Percentiles rank a stretch among this genome's conserved stretches.
Conservation (phyloP, 2,329 filamentous ascomycete genomes). For the Colletotrichum endophyticum region DNA sequence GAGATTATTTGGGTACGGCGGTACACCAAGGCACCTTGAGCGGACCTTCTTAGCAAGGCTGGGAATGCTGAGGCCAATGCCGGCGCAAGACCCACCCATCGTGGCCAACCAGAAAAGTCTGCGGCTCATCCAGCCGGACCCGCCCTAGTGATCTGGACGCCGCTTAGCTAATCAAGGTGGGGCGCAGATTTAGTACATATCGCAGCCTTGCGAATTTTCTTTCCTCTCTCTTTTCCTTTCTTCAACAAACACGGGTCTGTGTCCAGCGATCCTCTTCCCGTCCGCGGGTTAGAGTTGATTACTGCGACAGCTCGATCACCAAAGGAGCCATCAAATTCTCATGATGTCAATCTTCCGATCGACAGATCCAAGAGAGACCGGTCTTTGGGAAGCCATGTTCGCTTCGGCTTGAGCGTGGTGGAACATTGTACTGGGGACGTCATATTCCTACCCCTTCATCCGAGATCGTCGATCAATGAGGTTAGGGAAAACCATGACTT, state of each 20-base stretch:
- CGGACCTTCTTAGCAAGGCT: neutral
- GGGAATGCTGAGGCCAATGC: neutral
- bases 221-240: constrained; percentile 38
- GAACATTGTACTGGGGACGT: constrained; percentile 63
- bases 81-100: neutral
- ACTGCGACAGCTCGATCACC: constrained; percentile 83
- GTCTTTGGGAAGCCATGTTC: constrained; percentile 68
- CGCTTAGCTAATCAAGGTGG: constrained; percentile 17
- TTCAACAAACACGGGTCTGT: constrained; percentile 76
- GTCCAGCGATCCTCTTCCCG: constrained; percentile 76
- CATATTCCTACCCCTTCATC: constrained; percentile 90
- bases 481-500: constrained; percentile 88
- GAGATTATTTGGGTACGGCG: neutral
- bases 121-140: neutral
- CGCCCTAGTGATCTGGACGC: neutral
- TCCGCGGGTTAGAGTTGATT: constrained; percentile 73
- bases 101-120: constrained; percentile 16
- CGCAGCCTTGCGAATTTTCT: constrained; percentile 20
- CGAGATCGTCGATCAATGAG: constrained; percentile 89
- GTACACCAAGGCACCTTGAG: neutral
- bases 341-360: constrained; percentile 91
- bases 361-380: constrained; percentile 90
- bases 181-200: constrained; percentile 17
- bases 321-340: constrained; percentile 74
- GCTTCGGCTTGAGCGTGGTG: constrained; percentile 72